Conservation (phyloP, 2,329 filamentous ascomycete species). For the Neopestalotiopsis rosae region DNA sequence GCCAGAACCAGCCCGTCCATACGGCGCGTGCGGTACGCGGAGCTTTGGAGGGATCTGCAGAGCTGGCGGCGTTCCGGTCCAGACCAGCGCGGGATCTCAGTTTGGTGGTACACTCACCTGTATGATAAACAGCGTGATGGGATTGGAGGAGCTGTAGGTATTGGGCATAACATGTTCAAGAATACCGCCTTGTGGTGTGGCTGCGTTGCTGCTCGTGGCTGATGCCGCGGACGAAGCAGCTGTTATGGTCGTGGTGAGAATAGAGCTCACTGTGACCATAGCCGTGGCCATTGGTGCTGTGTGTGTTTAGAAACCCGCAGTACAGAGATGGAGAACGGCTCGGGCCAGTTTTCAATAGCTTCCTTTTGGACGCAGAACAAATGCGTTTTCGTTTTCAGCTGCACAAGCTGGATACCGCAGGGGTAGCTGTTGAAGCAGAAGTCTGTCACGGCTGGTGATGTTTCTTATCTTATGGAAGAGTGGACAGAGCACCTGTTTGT, state of each 20-base stretch:
- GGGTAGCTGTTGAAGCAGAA: neutral
- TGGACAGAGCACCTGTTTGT: neutral
- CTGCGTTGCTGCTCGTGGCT: constrained; percentile 33
- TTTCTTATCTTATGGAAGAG: constrained; percentile 1
- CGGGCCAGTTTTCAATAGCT: neutral
- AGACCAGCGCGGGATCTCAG: neutral
- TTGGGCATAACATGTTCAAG: constrained; percentile 74
- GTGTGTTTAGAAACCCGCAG: neutral
- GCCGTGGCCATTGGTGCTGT: constrained; percentile 2
- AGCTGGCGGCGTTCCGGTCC: neutral
- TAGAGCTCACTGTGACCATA: constrained; percentile 27
- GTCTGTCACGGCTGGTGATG: neutral
- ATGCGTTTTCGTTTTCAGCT: no score
- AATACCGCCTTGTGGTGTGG: constrained; percentile 61
- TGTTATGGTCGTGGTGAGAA: constrained; percentile 26
- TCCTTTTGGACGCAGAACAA: neutral
- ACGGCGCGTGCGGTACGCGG: neutral
- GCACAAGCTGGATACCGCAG: neutral
- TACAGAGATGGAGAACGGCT: neutral
- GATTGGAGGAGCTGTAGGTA: constrained; percentile 71
- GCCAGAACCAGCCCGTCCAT: neutral
- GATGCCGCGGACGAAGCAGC: constrained; percentile 35
- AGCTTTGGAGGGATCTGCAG: constrained; percentile 1
- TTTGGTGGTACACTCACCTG: constrained; percentile 52
- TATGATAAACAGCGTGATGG: constrained; percentile 78